Conservation (phyloP, 768 basidiomycete species). For the Hydnomerulius pinastri region DNA sequence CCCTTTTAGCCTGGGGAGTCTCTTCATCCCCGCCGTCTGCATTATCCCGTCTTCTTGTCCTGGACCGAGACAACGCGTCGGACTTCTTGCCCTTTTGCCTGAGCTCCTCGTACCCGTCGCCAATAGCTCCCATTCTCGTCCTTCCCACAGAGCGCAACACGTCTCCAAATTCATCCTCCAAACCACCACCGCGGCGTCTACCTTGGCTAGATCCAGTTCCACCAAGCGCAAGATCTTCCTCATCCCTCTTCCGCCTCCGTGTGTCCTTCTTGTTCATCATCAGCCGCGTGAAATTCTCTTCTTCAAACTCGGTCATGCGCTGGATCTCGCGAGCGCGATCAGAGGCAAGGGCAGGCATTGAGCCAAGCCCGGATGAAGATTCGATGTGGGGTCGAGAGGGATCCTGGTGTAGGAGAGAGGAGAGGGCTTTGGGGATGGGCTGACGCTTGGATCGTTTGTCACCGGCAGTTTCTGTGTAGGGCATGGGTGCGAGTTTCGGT, state of each 20-base stretch:
- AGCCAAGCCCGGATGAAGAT: conserved; percentile 71
- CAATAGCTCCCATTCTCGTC: conserved; percentile 40
- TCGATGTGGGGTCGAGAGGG: conserved; percentile 68
- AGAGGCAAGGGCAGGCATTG: conserved; percentile 53
- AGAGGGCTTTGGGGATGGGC: conserved; percentile 67
- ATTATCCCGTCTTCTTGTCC: conserved; percentile 36
- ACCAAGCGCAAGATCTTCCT: conserved; percentile 86
- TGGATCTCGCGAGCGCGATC: conserved; percentile 78
- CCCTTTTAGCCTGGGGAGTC: conserved; percentile 37
- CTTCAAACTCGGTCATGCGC: conserved; percentile 86
- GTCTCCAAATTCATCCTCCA: conserved; percentile 86
- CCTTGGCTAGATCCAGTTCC: conserved; percentile 58
- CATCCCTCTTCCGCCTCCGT: conserved; percentile 70
- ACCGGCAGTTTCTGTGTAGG: conserved; percentile 65
- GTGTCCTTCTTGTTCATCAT: conserved; percentile 89
- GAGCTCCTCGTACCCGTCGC: conserved; percentile 84
- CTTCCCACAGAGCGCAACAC: conserved; percentile 65
- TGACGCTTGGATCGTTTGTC: conserved; percentile 48
- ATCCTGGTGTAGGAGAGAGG: conserved; percentile 50
- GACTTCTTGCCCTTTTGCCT: conserved; percentile 66
- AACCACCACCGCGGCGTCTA: conserved; percentile 63
- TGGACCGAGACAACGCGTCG: conserved; percentile 60
- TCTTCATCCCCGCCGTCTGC: conserved; percentile 30
- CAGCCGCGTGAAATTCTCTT: conserved; percentile 90
- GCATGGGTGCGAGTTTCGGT: conserved; percentile 86